These are phyloP conservation scores for Pythium grandisporangium DNA, from an alignment of 352 stramenopile genomes.

Conservation along the genomic window DNA sequence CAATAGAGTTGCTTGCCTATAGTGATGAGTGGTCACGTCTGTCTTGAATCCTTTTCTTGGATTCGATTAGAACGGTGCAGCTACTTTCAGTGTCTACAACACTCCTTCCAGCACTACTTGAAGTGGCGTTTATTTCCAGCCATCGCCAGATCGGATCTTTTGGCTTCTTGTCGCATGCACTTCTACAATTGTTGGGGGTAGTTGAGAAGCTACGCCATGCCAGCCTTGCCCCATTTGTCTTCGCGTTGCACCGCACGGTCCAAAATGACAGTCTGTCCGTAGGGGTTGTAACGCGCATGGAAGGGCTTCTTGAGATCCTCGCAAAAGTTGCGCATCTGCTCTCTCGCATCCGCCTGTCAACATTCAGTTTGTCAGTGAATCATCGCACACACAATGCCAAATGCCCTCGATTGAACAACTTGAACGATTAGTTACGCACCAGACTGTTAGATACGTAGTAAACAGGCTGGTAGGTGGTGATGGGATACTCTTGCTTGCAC, in stretches of 20 bases:
- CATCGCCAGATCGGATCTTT: no score
- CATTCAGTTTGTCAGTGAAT: no score
- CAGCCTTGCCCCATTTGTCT: conserved; percentile 32
- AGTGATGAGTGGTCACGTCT: no score
- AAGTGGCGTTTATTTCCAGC: no score
- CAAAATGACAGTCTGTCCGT: conserved; percentile 83
- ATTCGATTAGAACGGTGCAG: no score
- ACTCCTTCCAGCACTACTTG: no score
- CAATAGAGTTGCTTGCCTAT: no score
- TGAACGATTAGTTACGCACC: conserved; percentile 16
- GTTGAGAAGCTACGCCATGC: neutral
- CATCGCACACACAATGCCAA: no score
- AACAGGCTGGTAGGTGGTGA: conserved; percentile 96
- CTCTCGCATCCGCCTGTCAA: conserved; percentile 80
- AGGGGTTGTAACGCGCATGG: conserved; percentile 92
- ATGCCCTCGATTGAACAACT: neutral
- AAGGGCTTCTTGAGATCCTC: conserved; percentile 94
- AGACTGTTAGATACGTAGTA: conserved; percentile 97
- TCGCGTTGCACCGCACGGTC: conserved; percentile 64
- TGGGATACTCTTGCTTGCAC: conserved; percentile 93
- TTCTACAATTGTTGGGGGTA: no score
- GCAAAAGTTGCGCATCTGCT: conserved; percentile 93
- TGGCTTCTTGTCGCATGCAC: no score
- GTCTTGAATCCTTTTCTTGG: no score
- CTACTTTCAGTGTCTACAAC: no score